Conservation (phyloP, 73 alveolate genomes). For the Tetrahymena elliotti region DNA sequence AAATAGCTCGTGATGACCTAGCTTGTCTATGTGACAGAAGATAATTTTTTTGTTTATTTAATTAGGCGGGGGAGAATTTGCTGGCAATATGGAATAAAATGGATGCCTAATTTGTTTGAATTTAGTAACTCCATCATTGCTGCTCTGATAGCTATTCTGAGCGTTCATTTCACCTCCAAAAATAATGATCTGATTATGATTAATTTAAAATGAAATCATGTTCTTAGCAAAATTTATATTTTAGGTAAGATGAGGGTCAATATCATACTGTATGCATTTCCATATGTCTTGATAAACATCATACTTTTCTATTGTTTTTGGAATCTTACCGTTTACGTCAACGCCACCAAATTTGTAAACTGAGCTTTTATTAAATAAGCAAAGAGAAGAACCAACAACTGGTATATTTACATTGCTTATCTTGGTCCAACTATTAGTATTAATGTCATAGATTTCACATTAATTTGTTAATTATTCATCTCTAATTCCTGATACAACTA, state of each 20-base stretch:
- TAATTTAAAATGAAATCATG: background rate
- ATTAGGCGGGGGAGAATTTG: background rate
- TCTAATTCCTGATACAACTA: background rate
- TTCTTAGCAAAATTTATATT: background rate
- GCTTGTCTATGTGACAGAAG: background rate
- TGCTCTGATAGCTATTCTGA: background rate
- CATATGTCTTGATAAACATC: background rate
- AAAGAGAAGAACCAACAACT: background rate
- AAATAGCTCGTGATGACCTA: background rate
- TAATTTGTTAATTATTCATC: background rate
- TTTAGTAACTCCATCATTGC: background rate
- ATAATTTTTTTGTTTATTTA: background rate
- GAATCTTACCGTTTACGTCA: background rate
- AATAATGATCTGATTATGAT: background rate
- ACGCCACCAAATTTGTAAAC: background rate
- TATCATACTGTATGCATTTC: background rate
- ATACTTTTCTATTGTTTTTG: background rate
- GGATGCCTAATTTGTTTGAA: background rate
- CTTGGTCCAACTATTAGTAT: background rate
- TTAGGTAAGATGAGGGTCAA: background rate
- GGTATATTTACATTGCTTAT: background rate
- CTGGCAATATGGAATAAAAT: background rate
- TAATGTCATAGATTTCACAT: background rate
- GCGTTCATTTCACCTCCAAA: background rate
- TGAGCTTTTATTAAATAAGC: background rate